A percentile compares a stretch with the other conserved stretches of the same genome.
Evolutionary conservation across 768 basidiomycete species (phyloP).

Genomic region (Phlebiopsis gigantea): DNA sequence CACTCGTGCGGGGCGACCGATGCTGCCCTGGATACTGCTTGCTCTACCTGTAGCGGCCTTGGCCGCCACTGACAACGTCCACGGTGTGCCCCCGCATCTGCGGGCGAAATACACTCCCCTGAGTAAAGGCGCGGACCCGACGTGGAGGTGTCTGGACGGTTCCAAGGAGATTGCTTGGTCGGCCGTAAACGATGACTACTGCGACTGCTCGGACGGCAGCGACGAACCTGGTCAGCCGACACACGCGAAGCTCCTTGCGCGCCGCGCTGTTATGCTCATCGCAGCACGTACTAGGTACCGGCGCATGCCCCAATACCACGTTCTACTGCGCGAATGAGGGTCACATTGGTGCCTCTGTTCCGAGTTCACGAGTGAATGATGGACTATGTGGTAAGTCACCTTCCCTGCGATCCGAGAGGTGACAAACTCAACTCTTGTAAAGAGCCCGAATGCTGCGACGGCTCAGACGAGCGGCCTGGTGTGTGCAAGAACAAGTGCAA

Average conservation of each 20-base stretch:
- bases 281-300: conserved; percentile 52
- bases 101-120: conserved; percentile 51
- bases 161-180: conserved; percentile 72
- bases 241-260: neutral
- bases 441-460: conserved; percentile 95
- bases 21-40: conserved; percentile 18
- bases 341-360: conserved; percentile 76
- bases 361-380: conserved; percentile 82
- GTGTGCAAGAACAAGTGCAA: conserved; percentile 76
- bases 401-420: neutral
- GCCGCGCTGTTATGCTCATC: conserved; percentile 8
- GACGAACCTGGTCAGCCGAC: conserved; percentile 76
- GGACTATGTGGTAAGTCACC: conserved; percentile 79
- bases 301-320: conserved; percentile 67
- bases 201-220: conserved; percentile 92
- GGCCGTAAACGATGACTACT: conserved; percentile 91
- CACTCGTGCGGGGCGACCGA: neutral
- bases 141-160: conserved; percentile 80
- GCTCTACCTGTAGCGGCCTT: conserved; percentile 19
- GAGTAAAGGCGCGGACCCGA: conserved; percentile 33
- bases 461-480: conserved; percentile 84
- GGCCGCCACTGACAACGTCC: conserved; percentile 38
- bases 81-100: conserved; percentile 54
- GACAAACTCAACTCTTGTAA: conserved; percentile 13
- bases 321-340: conserved; percentile 90